phyloP scores from a whole-genome alignment of 306 rosid genomes.

The cucumber (Cucumis sativus) region DNA sequence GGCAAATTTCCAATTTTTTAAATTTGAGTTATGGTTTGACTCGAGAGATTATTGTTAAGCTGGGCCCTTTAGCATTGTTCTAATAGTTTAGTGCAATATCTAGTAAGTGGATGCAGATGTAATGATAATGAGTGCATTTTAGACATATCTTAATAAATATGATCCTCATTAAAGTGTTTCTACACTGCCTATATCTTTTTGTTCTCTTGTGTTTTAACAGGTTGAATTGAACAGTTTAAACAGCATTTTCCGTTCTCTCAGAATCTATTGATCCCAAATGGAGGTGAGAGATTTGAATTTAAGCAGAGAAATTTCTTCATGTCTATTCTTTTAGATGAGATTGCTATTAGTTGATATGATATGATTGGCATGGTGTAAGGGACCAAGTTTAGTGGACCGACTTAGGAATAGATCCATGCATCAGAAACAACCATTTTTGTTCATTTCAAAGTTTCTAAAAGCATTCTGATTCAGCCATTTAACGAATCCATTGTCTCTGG shows the following conservation, averaged over 20 bases:
- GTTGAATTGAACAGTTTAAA: not conserved
- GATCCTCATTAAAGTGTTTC: not conserved
- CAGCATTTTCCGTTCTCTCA: not conserved
- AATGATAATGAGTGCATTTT: not conserved
- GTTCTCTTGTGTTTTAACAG: not conserved
- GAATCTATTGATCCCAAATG: not conserved
- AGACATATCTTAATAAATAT: not conserved
- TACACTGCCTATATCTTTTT: not conserved
- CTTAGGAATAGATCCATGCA: slow-evolving; percentile 1
- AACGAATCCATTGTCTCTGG: slow-evolving; percentile 4
- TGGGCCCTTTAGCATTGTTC: not conserved
- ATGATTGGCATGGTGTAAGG: not conserved
- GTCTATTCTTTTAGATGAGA: not conserved
- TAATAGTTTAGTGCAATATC: not conserved
- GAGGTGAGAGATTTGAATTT: not conserved
- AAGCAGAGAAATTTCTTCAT: not conserved
- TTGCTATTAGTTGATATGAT: not conserved
- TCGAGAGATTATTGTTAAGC: not conserved
- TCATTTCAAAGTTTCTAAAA: slow-evolving; percentile 5
- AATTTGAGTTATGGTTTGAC: not conserved
- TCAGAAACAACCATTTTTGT: slow-evolving; percentile 4
- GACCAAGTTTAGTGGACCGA: slow-evolving; percentile 6
- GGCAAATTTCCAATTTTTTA: not conserved
- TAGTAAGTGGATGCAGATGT: not conserved
- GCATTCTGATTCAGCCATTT: slow-evolving; percentile 6